These are phyloP conservation scores for Lichtheimia hyalospora DNA, from an alignment of 371 early-diverging fungal species.

Conservation along the genomic window DNA sequence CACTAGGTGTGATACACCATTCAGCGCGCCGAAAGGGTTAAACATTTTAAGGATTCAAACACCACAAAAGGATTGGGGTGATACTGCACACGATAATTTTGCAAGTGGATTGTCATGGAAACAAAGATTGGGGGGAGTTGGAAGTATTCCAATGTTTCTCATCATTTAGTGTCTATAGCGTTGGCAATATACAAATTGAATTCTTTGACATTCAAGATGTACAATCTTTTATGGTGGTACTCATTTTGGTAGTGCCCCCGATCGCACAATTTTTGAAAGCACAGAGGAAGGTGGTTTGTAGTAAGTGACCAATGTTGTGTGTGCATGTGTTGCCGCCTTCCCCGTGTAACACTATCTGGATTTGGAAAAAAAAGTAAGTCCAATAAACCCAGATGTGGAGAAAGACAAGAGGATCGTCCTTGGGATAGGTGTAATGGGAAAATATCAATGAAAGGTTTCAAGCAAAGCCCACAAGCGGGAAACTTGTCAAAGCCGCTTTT, in stretches of 20 bases:
- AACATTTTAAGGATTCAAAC: too few relatives aligned
- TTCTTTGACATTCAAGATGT: too few relatives aligned
- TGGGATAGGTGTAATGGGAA: not conserved
- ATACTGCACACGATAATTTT: too few relatives aligned
- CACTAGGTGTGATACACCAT: too few relatives aligned
- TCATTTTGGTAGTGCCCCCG: not conserved
- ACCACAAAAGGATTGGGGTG: too few relatives aligned
- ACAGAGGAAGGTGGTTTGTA: too few relatives aligned
- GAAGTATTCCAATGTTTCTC: too few relatives aligned
- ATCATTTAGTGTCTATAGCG: too few relatives aligned
- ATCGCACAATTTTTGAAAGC: not conserved
- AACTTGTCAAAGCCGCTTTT: not conserved
- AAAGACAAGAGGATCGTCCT: not conserved
- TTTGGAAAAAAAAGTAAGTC: not conserved
- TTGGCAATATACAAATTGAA: too few relatives aligned
- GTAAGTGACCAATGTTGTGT: not conserved
- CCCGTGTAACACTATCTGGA: not conserved
- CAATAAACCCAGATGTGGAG: constrained; percentile 1
- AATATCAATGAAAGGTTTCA: not conserved
- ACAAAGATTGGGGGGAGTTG: too few relatives aligned
- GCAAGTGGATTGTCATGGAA: too few relatives aligned
- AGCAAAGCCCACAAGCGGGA: not conserved
- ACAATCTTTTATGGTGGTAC: not conserved
- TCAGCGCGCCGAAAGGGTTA: too few relatives aligned
- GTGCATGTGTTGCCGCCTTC: not conserved